Base-by-base conservation (phyloP, 768 basidiomycete genomes). In the Boletus reticulatus region DNA sequence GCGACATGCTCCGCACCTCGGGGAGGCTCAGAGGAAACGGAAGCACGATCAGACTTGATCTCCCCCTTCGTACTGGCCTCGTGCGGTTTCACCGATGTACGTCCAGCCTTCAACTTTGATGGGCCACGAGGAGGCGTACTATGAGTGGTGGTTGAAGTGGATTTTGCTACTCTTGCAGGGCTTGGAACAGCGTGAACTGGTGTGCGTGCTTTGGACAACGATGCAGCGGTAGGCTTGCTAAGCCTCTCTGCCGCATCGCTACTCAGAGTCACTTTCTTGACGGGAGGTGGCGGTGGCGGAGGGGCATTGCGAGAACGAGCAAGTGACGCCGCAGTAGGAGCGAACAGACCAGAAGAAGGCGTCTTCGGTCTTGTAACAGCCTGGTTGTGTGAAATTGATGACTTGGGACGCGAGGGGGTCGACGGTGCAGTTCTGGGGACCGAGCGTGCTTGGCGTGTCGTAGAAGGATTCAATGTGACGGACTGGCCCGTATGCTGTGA, bases 211-310 rank as follows among this genome's bases (percentile, higher is more conserved):
- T 83, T 86, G 22, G 83, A 84, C 55, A 88, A 66, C 2, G 88
- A 89, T 27, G 89, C 86, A 11, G 89, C 88, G 1, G 90, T 92
- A n/a, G 89, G 90, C 69, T 89, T 89, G 70, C 83, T 89, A 42
- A 92, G 74, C 48, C 90, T 79, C 55, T 88, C 87, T 12, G 85
- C 76, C 0, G 78, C 77, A 46, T 74, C 80, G 55, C 76, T 77
- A 53, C 80, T 80, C 43, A 83, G 61, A 1, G 80, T 77, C n/a
- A 72, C 64, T 69, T 85, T 87, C 73, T 80, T 84, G 19, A 72
- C 69, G 1, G 85, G 78, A 0, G 76, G 74, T 1, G 83, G 78
- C 8, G 76, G 72, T 1, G 70, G 72, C 2, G 76, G 76, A 9
- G 74, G 75, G 0, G 80, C 77, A 63, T 80, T 82, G 47, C 88